Conservation (phyloP, 768 basidiomycete species). For the Psilocybe sp. region DNA sequence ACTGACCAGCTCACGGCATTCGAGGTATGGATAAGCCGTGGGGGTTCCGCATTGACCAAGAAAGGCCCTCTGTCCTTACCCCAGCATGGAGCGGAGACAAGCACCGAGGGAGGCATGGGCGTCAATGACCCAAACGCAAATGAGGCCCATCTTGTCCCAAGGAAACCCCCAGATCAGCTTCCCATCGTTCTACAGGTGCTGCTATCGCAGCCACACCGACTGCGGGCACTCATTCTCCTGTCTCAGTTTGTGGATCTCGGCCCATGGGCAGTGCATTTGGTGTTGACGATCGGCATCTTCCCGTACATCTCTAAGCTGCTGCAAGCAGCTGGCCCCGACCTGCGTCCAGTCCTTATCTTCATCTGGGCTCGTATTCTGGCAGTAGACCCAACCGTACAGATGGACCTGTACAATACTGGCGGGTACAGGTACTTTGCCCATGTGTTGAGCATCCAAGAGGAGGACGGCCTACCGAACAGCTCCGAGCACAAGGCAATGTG, state of each 20-base stretch:
- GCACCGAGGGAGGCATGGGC: background rate
- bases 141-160: constrained; percentile 63
- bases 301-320: constrained; percentile 97
- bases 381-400: constrained; percentile 91
- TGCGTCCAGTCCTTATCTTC: constrained; percentile 97
- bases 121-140: constrained; percentile 14
- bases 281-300: constrained; percentile 95
- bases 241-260: constrained; percentile 98
- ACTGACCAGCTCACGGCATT: constrained; percentile 95
- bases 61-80: constrained; percentile 76
- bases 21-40: constrained; percentile 96
- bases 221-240: constrained; percentile 91
- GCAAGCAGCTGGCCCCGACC: constrained; percentile 90
- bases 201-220: constrained; percentile 91
- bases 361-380: constrained; percentile 98
- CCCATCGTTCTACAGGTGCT: constrained; percentile 98
- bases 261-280: constrained; percentile 97
- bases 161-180: constrained; percentile 94
- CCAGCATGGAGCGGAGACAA: constrained; percentile 12
- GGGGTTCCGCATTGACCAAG: constrained; percentile 80
- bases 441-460: constrained; percentile 68
- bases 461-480: constrained; percentile 80
- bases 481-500: constrained; percentile 99
- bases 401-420: constrained; percentile 79
- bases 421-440: constrained; percentile 86